Conservation (phyloP, 2,329 filamentous ascomycete genomes). For the Penicillium fuscoglaucum region DNA sequence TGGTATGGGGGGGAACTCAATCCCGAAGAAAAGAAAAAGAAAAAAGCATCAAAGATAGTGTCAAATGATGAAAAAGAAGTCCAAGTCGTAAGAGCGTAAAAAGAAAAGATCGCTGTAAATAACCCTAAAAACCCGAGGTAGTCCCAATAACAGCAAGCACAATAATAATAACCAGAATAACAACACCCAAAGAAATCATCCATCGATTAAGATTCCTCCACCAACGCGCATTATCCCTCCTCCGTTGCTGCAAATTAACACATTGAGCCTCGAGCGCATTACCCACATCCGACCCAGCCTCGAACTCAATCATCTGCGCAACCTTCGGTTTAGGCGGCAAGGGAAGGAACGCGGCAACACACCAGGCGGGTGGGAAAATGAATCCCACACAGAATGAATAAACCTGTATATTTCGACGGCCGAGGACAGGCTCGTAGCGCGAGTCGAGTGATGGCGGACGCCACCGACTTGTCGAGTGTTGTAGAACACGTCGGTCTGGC, state of each 20-base stretch:
- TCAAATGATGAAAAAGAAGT: neutral
- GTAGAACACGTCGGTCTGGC: conserved; percentile 60
- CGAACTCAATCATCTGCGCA: conserved; percentile 50
- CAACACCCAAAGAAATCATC: conserved; percentile 59
- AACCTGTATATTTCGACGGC: conserved; percentile 71
- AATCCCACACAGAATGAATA: conserved; percentile 75
- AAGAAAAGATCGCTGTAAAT: neutral
- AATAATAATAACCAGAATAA: conserved; percentile 54
- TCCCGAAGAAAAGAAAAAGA: conserved; percentile 8
- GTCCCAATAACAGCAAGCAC: conserved; percentile 35
- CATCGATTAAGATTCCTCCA: conserved; percentile 64
- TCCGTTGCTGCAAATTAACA: conserved; percentile 48
- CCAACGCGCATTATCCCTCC: conserved; percentile 62
- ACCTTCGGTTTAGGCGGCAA: conserved; percentile 60
- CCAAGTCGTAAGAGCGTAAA: conserved; percentile 18
- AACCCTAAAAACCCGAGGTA: conserved; percentile 33
- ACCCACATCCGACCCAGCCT: conserved; percentile 40
- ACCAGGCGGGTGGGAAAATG: conserved; percentile 77
- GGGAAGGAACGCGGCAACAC: conserved; percentile 73
- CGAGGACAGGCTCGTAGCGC: conserved; percentile 61
- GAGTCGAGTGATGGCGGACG: conserved; percentile 70
- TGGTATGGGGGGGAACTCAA: neutral
- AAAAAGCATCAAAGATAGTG: neutral
- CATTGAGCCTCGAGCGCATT: conserved; percentile 48
- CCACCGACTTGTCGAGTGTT: conserved; percentile 63